These are phyloP conservation scores for Scheffersomyces coipomensis DNA, from an alignment of 805 yeast species.

Conservation along the genomic window DNA sequence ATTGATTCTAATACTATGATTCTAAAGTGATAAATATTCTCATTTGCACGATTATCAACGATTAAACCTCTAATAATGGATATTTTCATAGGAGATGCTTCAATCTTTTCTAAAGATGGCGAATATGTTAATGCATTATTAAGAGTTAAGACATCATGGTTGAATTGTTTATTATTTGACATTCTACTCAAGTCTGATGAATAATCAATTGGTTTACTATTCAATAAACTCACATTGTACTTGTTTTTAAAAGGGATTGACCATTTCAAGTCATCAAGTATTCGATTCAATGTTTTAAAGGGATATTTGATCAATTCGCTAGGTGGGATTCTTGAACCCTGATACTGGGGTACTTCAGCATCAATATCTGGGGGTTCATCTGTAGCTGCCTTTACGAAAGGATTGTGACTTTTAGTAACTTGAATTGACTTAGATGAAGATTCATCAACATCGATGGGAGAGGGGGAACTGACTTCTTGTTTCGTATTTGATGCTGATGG, in stretches of 20 bases:
- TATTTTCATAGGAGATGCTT: constrained; percentile 13
- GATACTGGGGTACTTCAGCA: no score
- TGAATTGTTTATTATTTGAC: constrained; percentile 8
- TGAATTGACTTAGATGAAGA: no score
- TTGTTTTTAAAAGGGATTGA: constrained; percentile 16
- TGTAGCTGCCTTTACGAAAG: no score
- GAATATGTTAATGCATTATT: constrained; percentile 32
- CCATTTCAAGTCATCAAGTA: constrained; percentile 60
- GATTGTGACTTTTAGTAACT: no score
- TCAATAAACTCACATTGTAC: constrained; percentile 20
- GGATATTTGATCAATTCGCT: constrained; percentile 18
- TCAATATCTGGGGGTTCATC: no score
- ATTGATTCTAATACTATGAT: constrained; percentile 23
- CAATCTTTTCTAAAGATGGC: constrained; percentile 26
- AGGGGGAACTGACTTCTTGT: no score
- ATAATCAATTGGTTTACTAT: constrained; percentile 37
- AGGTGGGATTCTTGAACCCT: constrained; percentile 9
- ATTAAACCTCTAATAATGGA: constrained; percentile 32
- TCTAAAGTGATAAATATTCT: constrained; percentile 27
- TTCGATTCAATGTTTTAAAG: constrained; percentile 66
- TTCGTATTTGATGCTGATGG: no score
- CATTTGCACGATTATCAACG: constrained; percentile 12
- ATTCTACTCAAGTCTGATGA: constrained; percentile 17
- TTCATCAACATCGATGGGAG: no score
- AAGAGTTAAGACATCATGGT: constrained; percentile 27